A percentile compares a stretch with the other conserved stretches of the same genome.
Conservation (phyloP, 2,329 filamentous ascomycete species). For the Colletotrichum sp. region DNA sequence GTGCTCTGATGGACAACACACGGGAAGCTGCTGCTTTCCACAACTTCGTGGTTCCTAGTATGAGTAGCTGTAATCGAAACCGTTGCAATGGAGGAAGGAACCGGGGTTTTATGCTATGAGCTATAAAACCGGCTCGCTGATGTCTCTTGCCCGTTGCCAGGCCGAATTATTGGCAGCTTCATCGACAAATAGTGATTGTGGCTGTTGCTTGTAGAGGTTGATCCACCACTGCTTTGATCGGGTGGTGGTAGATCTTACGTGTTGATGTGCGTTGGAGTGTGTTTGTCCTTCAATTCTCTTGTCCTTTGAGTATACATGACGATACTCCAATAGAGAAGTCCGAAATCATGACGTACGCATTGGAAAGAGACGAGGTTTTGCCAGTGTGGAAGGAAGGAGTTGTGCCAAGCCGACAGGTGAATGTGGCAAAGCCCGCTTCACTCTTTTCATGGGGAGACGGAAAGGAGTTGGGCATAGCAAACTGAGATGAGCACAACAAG, state of each 20-base stretch:
- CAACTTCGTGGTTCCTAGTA: fast-evolving
- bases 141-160: neutral
- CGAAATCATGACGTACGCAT: neutral
- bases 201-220: neutral
- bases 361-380: neutral
- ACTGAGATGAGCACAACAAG: neutral
- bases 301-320: neutral
- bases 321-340: neutral
- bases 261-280: too few relatives aligned
- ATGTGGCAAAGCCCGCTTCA: neutral
- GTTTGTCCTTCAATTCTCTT: neutral
- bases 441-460: neutral
- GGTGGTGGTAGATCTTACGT: neutral
- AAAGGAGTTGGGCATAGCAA: too few relatives aligned
- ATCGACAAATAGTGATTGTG: neutral
- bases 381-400: neutral
- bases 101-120: fast-evolving
- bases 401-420: neutral
- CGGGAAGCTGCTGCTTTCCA: neutral
- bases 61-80: fast-evolving
- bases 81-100: neutral
- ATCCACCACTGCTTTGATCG: neutral
- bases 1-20: too few relatives aligned
- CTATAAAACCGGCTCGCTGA: neutral
- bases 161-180: neutral